Evolutionary conservation across 495 filamentous ascomycete species (phyloP), one percentile per base, ranked within the genome.

Genomic region (Clohesyomyces aquaticus): DNA sequence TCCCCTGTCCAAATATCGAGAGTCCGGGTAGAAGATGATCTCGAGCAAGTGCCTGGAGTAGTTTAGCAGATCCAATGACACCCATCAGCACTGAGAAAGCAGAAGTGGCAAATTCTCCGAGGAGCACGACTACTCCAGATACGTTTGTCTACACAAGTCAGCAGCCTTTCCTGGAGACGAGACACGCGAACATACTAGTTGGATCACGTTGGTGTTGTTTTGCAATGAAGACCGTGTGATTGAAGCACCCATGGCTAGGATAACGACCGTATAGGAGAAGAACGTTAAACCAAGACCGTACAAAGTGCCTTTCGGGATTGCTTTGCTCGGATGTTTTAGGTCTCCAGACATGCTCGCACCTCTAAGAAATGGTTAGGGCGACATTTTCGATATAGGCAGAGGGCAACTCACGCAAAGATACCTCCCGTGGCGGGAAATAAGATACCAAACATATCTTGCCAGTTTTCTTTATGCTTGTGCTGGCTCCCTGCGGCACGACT

Each of bases 311-410:
- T 82, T 86, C 0, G 91, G 91, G 55, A 96, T 95, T 1, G 89
- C 83, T 68, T 88, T 91, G 80, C 89, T 93, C 6, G 91, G 91
- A 59, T 92, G 87, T 60, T 82, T 87, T 42, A 96, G 71, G 73
- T 96, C 91, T 1, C 91, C 91, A 10, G 91, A 94, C 91, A 96
- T 95, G 63, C 88, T 91, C 2, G 91, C 91, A n/a, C 91, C 91
- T 29, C 81, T 83, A 27, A 49, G 21, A 43, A 32, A 28, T 14
- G n/a, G 23, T 60, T 32, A 65, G 23, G 25, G 22, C 11, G 55
- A 19, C 10, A 8, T 42, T 19, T 50, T 29, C n/a, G n/a, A 22
- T 26, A 29, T 2, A 51, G 6, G 29, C 25, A 18, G 12, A 47
- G 6, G 25, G 26, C 22, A 2, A 80, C 82, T 74, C 75, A 84